Evolutionary conservation across 2,329 filamentous ascomycete genomes (phyloP), one percentile per base, ranked within the genome.

Genomic region (Eutypella sp.): DNA sequence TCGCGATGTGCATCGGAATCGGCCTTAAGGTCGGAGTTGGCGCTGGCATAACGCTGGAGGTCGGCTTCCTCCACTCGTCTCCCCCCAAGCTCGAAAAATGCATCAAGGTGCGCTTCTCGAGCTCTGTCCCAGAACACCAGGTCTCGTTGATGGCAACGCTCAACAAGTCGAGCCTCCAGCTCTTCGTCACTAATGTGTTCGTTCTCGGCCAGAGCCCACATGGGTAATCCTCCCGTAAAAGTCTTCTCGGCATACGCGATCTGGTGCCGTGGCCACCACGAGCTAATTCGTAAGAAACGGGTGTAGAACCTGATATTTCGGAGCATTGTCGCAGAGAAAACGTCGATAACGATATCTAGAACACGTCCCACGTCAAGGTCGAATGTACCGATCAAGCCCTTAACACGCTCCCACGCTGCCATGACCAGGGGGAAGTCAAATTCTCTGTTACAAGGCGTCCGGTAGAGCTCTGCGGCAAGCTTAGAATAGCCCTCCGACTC

Each of bases 401-500:
- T 96, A 51, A 99, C 85, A 52, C 85, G 84, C 62, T 96, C 88
- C 58, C 96, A 96, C 0, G 90, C 90, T 58, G 90, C 85, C 56
- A 87, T 83, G 2, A 92, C 89, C 29, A 87, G 78, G 50, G 89
- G 85, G 44, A 81, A 81, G 2, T 82, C 82, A n/a, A 85, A 19
- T 83, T 82, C 45, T 85, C 82, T 50, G 58, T 87, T 89, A 1
- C 57, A 59, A 16, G 62, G 61, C 4, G 87, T 95, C 7, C 89
- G 92, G 67, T 96, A 99, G 25, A 97, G 83, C 65, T 99, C 93
- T 0, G 92, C 96, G 49, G 96, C 83, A 40, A 99, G 80, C 66
- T 99, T 99, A 0, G 93, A 91, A 63, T 96, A 99, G 34, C 95
- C 93, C 68, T 99, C 93, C 0, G 89, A 89, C 67, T 99, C 93